Conservation (phyloP, 176 grass and related monocot genomes). For the Juncus effusus region DNA sequence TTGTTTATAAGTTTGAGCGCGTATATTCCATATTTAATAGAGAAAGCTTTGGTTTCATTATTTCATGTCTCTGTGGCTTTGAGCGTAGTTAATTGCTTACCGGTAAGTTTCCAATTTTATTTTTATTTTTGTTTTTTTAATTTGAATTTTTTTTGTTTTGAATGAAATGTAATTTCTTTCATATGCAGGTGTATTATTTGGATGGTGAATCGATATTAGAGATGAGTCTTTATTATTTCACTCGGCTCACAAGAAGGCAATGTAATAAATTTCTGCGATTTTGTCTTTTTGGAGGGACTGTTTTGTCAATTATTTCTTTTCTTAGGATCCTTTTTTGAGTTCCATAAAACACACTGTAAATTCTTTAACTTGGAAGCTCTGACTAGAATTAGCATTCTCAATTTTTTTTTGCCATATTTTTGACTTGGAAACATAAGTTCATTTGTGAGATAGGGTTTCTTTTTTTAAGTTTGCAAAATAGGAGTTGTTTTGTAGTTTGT, state of each 20-base stretch:
- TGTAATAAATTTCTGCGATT: constrained; percentile 35
- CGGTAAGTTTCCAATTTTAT: constrained; percentile 46
- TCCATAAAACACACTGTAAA: constrained; percentile 2
- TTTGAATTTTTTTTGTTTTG: constrained; percentile 12
- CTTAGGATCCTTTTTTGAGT: constrained; percentile 33
- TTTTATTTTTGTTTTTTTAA: neutral
- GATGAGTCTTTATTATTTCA: constrained; percentile 47
- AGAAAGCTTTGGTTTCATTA: constrained; percentile 45
- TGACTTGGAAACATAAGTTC: too few species aligned
- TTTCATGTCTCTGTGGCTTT: constrained; percentile 70
- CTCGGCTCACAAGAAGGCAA: constrained; percentile 48
- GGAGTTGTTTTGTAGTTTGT: neutral
- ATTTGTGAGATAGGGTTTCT: too few species aligned
- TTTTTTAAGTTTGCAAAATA: too few species aligned
- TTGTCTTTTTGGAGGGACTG: constrained; percentile 50
- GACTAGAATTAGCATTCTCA: too few species aligned
- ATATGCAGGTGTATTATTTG: constrained; percentile 71
- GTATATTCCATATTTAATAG: constrained; percentile 56
- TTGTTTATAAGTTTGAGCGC: constrained; percentile 41
- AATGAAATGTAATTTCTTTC: neutral
- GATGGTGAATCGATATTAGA: constrained; percentile 89
- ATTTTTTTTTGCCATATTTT: too few species aligned
- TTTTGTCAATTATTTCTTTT: constrained; percentile 13
- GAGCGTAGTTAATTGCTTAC: constrained; percentile 72
- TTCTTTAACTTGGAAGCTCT: neutral